phyloP scores from a whole-genome alignment of 2,329 filamentous ascomycete genomes.

The Fusarium virguliforme region DNA sequence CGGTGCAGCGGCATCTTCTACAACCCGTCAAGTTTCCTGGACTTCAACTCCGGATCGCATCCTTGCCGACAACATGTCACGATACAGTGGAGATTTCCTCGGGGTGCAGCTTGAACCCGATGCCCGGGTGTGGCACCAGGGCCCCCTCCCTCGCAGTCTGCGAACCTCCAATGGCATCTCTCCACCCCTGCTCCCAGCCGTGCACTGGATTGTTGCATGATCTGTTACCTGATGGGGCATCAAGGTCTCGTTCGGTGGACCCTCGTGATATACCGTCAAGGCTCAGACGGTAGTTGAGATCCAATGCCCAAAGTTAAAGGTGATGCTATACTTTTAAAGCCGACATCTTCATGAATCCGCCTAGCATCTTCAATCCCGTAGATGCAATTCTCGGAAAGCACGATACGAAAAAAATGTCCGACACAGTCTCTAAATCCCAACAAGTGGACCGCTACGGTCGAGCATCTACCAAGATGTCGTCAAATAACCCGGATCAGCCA shows the following conservation, averaged over 20 bases:
- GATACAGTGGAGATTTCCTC: conserved; percentile 34
- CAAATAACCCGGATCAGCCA: conserved; percentile 23
- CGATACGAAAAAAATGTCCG: conserved; percentile 35
- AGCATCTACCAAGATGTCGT: conserved; percentile 28
- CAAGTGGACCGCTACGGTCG: conserved; percentile 18
- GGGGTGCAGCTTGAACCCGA: conserved; percentile 42
- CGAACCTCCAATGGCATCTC: conserved; percentile 14
- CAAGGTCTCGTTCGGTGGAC: conserved; percentile 1
- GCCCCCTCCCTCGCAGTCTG: neutral
- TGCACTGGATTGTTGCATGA: conserved; percentile 36
- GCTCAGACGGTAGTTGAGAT: neutral
- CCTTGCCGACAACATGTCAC: conserved; percentile 11
- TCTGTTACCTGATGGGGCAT: conserved; percentile 21
- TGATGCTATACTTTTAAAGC: conserved; percentile 30
- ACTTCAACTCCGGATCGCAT: conserved; percentile 4
- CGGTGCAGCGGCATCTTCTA: conserved; percentile 26
- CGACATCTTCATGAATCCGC: neutral
- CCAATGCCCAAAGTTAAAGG: neutral
- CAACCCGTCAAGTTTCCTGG: conserved; percentile 21
- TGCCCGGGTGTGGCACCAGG: conserved; percentile 37
- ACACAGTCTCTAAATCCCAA: conserved; percentile 15
- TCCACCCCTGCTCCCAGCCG: neutral
- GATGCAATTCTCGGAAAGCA: neutral
- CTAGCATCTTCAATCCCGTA: neutral
- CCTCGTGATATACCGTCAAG: neutral